A percentile compares a stretch with the other conserved stretches of the same genome.
Evolutionary conservation across 176 grass and related monocot species (phyloP).

Genomic region (Zea mays): Zm-B73-REFERENCE-NAM-5.0 NC_050100.1:62143001-62143500

Average conservation of each 20-base stretch:
- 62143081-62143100: slow-evolving; percentile 22
- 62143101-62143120: slow-evolving; percentile 26
- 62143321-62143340: slow-evolving; percentile 14
- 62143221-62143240: slow-evolving; percentile 30
- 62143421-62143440: slow-evolving; percentile 16
- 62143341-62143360: slow-evolving; percentile 36
- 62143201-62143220: slow-evolving; percentile 9
- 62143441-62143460: slow-evolving; percentile 28
- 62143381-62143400: slow-evolving; percentile 49
- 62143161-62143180: slow-evolving; percentile 15
- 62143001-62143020: slow-evolving; percentile 9
- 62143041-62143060: slow-evolving; percentile 13
- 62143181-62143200: slow-evolving; percentile 11
- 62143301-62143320: slow-evolving; percentile 26
- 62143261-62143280: slow-evolving; percentile 23
- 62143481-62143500: neutral
- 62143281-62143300: slow-evolving; percentile 33
- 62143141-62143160: neutral
- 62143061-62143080: slow-evolving; percentile 12
- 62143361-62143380: slow-evolving; percentile 44
- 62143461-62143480: slow-evolving; percentile 13
- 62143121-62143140: slow-evolving; percentile 32
- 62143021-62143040: neutral
- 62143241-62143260: slow-evolving; percentile 23
- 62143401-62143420: slow-evolving; percentile 47